Base-by-base conservation (phyloP, 441 rosid genomes). In the Lagerstroemia fauriei region DNA sequence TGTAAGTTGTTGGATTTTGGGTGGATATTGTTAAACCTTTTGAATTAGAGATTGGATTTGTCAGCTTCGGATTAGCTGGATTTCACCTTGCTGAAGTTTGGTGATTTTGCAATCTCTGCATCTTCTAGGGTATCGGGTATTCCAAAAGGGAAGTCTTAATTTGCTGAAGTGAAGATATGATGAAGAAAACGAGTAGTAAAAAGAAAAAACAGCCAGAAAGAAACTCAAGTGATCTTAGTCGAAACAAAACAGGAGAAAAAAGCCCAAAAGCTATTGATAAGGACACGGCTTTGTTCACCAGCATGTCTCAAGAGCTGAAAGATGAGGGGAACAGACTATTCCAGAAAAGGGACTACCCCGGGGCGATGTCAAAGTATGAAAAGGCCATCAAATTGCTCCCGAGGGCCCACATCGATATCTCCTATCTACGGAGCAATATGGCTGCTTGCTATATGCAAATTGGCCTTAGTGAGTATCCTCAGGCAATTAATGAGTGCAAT, bases 391-490 rank as follows among this genome's bases (percentile, higher is more conserved):
- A 91, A 80, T 53, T 91, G 82, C 93, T 92, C 61, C 95, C 94
- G 0, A 76, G 86, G 72, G 85, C 86, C 83, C 92, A 91, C 78
- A 80, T 86, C 14, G 94, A 89, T 76, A 88, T 90, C 6, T 85
- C 93, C n/a, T 81, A 92, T 53, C 88, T 92, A 29, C 88, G 95
- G 47, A 89, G 90, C 78, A 84, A 89, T 76, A 89, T 89, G 86
- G 95, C 95, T 56, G 86, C 95, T 0, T 92, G 94, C 83, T 91
- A 89, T 85, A 92, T 91, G 95, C 95, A 92, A 78, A 82, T 85
- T 78, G 93, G 92, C 65, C 87, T 91, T 22, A 83, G 80, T 41
- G 94, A 92, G 86, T 92, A 86, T 87, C 92, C 87, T 0, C 86
- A 83, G 61, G 95, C 94, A 0, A 87, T 92, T 77, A 81, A 84